These are phyloP conservation scores for Calonectria ilicicola DNA, from an alignment of 2,329 filamentous ascomycete genomes.

Conservation along the genomic window DNA sequence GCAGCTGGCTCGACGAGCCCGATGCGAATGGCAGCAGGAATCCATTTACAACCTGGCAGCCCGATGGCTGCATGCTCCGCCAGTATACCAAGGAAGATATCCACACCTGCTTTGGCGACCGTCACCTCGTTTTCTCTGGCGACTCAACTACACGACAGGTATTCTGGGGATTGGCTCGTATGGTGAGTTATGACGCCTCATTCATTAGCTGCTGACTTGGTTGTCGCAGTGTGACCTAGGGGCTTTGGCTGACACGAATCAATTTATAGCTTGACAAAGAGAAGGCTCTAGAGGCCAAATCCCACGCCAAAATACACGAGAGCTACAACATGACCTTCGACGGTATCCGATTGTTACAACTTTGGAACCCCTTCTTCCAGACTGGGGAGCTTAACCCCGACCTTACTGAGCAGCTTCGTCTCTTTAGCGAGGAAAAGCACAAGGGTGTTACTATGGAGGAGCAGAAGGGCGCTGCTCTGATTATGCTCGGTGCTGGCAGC, in stretches of 20 bases:
- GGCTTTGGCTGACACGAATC: neutral
- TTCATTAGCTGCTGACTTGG: neutral
- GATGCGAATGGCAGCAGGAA: slow-evolving; percentile 41
- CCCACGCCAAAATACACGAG: slow-evolving; percentile 23
- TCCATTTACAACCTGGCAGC: slow-evolving; percentile 66
- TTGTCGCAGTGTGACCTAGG: too few species aligned
- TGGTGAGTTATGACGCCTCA: slow-evolving; percentile 33
- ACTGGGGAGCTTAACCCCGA: slow-evolving; percentile 42
- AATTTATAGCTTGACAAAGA: slow-evolving; percentile 37
- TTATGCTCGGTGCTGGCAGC: slow-evolving; percentile 41
- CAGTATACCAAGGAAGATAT: slow-evolving; percentile 66
- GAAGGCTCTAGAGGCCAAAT: slow-evolving; percentile 25
- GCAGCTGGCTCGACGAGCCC: slow-evolving; percentile 59
- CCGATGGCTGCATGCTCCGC: slow-evolving; percentile 69
- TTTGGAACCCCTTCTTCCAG: slow-evolving; percentile 75
- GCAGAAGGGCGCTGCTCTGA: slow-evolving; percentile 36
- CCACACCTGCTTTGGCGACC: slow-evolving; percentile 61
- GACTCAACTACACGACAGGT: slow-evolving; percentile 71
- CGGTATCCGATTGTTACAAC: slow-evolving; percentile 63
- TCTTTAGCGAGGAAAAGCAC: slow-evolving; percentile 36
- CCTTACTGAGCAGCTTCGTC: slow-evolving; percentile 36
- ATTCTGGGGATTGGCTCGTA: slow-evolving; percentile 64
- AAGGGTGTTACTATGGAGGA: slow-evolving; percentile 23
- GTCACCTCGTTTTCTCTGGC: slow-evolving; percentile 69
- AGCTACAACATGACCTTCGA: slow-evolving; percentile 53